Evolutionary conservation across 192 early-diverging fungal species (phyloP).

Genomic region (Mortierella claussenii): DNA sequence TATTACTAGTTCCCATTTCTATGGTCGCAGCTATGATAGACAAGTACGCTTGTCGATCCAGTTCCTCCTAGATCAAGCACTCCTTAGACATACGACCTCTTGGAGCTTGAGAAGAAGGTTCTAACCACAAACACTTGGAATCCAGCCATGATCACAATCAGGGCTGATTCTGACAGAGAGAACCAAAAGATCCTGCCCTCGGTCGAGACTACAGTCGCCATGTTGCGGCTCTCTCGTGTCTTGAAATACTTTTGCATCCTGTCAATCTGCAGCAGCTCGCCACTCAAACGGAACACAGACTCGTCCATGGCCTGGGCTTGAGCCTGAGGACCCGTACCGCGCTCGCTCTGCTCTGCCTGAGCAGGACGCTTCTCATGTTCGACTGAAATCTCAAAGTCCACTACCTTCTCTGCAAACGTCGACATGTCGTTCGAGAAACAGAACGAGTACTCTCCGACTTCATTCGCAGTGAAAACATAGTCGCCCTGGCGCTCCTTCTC

Average conservation of each 20-base stretch:
- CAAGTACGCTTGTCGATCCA: no score
- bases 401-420: constrained; percentile 92
- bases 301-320: constrained; percentile 66
- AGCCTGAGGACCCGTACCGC: constrained; percentile 43
- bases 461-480: constrained; percentile 89
- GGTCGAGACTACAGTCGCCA: constrained; percentile 88
- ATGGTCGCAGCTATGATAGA: no score
- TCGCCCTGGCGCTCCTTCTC: constrained; percentile 95
- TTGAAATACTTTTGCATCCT: constrained; percentile 91
- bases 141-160: constrained; percentile 86
- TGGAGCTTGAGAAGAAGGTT: constrained; percentile 87
- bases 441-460: constrained; percentile 92
- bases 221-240: constrained; percentile 91
- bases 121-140: constrained; percentile 96
- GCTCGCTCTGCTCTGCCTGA: constrained; percentile 11
- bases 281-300: constrained; percentile 69
- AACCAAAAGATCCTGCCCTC: constrained; percentile 94
- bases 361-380: constrained; percentile 84
- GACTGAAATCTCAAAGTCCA: constrained; percentile 95
- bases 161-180: constrained; percentile 77
- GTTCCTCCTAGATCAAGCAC: no score
- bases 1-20: no score
- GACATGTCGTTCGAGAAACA: constrained; percentile 98
- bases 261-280: constrained; percentile 73
- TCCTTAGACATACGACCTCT: constrained; percentile 68